Evolutionary conservation across 345 rosid genomes (phyloP), one percentile per base, ranked within the genome.

Genomic region (Aethionema arabicum): DNA sequence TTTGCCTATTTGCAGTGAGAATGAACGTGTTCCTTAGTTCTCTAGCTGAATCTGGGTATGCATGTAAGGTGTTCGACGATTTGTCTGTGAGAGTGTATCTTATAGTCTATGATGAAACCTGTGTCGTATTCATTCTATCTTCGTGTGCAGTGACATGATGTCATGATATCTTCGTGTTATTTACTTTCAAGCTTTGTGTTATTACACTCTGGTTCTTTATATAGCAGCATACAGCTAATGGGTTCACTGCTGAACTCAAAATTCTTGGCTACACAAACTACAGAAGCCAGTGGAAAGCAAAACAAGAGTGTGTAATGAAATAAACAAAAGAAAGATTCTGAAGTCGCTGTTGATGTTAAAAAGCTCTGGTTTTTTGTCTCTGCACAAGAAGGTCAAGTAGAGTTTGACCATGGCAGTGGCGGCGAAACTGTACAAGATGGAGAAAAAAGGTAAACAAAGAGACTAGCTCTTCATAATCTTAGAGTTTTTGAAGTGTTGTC

Each of bases 361-460:
- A 47, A 46, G 9, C 31, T 45, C 31, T 54, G 57, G 52, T 69
- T 32, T 69, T 32, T 38, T 56, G 74, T 49, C 61, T 13, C 51
- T 59, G 47, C 53, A 35, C 59, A 41, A 50, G 27, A 50, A 67
- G 29, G 68, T 56, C 69, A 70, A 61, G 49, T 52, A 69, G 49
- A 47, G 65, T 9, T 63, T 63, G 69, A 56, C 65, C 13, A 30
- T 33, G 44, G 71, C 43, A n/a, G 41, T 37, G 68, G 46, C 39
- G 56, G 32, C 41, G 59, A 63, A 70, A 70, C 74, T 70, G 59
- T 70, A 70, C 74, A 63, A 29, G 62, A 42, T 31, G 39, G 6
- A 46, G 16, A 68, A 54, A 61, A 61, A 61, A 42, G 42, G 21
- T 70, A 32, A 69, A 55, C 5, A 32, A 11, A 56, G 43, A 36